Evolutionary conservation across 352 stramenopile genomes (phyloP), one percentile per base, ranked within the genome.

Genomic region (Phytophthora hibernalis): DNA sequence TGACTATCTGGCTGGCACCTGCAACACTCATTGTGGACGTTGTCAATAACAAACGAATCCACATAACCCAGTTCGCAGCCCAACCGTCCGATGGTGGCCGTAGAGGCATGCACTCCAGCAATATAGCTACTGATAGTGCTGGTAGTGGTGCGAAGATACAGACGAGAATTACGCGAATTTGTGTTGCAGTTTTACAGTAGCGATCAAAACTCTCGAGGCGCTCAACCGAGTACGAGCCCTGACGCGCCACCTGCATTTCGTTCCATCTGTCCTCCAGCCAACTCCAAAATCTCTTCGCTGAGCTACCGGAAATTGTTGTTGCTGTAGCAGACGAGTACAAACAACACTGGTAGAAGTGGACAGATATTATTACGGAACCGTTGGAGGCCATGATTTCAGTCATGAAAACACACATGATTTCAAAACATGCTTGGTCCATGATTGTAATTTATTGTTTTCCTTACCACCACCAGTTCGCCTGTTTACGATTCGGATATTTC

Each of bases 171-270:
- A 47, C 40, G 0, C 18, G 40, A 28, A 18, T 24, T 47, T 13
- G n/a, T 13, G 40, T 28, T 26, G 40, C 11, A 28, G 6, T 47
- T 16, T 47, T 24, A 15, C 40, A 47, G 18, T 47, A 47, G 18
- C 11, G 40, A 24, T 47, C n/a, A 10, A 47, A 15, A 47, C 40
- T 47, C 10, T 47, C 40, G 1, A 47, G 40, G 20, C 40, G 40
- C 18, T 47, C 40, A 47, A 47, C 40, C 1, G 40, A 47, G 40
- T 47, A 47, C 11, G 40, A 47, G n/a, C 40, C 40, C 18, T 47
- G 40, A 16, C 40, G 40, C 26, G 5, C 40, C n/a, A 47, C 40
- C 28, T 47, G 40, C 0, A 47, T 9, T 16, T 26, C 18, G 40
- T 47, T 47, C 40, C 40, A 47, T 47, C 6, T 47, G n/a, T 24